These are phyloP conservation scores for Lactarius tabidus DNA, from an alignment of 768 basidiomycete species.

Conservation along the genomic window DNA sequence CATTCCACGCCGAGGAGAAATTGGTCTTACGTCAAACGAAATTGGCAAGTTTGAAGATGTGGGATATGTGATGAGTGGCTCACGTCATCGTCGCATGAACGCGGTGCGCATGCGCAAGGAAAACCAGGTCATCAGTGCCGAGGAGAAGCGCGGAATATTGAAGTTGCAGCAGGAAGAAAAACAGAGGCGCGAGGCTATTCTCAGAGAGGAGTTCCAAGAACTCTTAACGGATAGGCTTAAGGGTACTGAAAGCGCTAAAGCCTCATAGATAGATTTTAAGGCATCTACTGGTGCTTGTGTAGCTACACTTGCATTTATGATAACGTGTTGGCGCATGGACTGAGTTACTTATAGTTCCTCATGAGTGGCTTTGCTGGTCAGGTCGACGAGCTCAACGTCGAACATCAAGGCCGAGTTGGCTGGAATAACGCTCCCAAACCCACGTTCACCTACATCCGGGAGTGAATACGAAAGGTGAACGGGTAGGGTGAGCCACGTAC, in stretches of 20 bases:
- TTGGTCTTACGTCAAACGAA: conserved; percentile 83
- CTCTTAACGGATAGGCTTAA: conserved; percentile 75
- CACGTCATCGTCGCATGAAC: conserved; percentile 94
- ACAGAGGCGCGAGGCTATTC: conserved; percentile 81
- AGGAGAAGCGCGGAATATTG: conserved; percentile 95
- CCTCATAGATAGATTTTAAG: conserved; percentile 10
- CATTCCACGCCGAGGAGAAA: conserved; percentile 98
- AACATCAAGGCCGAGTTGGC: conserved; percentile 77
- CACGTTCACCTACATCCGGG: conserved; percentile 53
- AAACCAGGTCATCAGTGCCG: conserved; percentile 98
- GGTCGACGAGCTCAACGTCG: conserved; percentile 74
- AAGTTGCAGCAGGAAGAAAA: conserved; percentile 94
- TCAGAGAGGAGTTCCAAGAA: conserved; percentile 87
- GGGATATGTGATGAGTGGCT: conserved; percentile 98
- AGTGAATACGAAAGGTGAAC: background rate
- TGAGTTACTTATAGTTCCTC: conserved; percentile 48
- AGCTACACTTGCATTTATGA: background rate
- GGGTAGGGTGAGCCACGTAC: conserved; percentile 41
- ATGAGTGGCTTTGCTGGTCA: conserved; percentile 41
- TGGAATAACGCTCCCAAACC: conserved; percentile 75
- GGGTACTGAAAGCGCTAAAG: conserved; percentile 35
- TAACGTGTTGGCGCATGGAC: background rate
- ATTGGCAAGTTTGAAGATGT: conserved; percentile 85
- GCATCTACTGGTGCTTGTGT: background rate
- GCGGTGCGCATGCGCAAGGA: conserved; percentile 98